Percentiles rank a stretch among this genome's conserved stretches.
Conservation (phyloP, 352 stramenopile species). For the Pythium plurisporium region DNA sequence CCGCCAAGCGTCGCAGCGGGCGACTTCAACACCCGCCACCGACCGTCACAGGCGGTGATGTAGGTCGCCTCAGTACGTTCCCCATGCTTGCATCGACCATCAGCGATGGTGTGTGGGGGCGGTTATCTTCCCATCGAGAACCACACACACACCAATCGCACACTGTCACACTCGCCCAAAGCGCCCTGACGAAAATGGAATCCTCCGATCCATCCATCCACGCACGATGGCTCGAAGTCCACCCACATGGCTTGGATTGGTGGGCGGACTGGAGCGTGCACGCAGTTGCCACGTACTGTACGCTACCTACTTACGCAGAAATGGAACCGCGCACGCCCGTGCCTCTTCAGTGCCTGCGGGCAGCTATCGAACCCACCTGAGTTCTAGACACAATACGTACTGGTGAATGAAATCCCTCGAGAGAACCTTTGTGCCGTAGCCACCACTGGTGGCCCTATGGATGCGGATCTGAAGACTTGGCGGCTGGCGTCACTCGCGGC, state of each 20-base stretch:
- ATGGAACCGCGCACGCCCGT: not conserved
- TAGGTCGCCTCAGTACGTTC: not conserved
- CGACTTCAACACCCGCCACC: too few species aligned
- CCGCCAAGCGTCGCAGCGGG: too few species aligned
- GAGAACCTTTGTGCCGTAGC: not conserved
- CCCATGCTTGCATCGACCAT: not conserved
- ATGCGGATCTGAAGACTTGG: not conserved
- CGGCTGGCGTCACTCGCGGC: not conserved
- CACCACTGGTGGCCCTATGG: not conserved
- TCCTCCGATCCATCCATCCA: not conserved
- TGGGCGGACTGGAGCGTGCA: not conserved
- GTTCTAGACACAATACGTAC: not conserved
- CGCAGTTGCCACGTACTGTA: not conserved
- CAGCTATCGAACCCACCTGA: not conserved
- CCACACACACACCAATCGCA: not conserved
- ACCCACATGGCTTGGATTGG: not conserved
- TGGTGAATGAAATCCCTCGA: not conserved
- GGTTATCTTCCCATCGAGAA: constrained; percentile 4
- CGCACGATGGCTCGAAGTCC: not conserved
- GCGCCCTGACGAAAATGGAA: constrained; percentile 6
- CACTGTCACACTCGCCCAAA: not conserved
- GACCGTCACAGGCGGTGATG: too few species aligned
- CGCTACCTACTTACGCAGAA: not conserved
- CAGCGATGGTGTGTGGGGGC: too few species aligned
- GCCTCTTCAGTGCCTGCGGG: not conserved